Evolutionary conservation across 805 yeast genomes (phyloP).

Genomic region (Pichia sporocuriosa): DNA sequence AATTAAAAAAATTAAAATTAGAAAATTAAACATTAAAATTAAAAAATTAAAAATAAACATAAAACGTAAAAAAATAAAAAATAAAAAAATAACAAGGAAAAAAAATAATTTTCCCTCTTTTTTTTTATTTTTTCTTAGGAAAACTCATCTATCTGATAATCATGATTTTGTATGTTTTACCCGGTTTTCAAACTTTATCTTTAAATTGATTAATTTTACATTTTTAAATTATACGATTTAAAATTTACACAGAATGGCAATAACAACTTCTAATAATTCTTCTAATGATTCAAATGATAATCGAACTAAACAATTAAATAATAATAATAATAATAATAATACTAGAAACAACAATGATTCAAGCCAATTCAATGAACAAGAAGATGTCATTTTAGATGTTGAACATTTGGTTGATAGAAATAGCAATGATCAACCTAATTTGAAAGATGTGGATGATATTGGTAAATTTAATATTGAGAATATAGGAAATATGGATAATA

Average conservation of each 20-base stretch:
- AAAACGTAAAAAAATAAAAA: too few species aligned
- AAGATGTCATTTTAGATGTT: too few species aligned
- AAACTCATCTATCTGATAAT: too few species aligned
- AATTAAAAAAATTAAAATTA: too few species aligned
- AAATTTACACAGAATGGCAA: not conserved
- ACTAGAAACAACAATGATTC: not conserved
- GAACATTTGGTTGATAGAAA: not conserved
- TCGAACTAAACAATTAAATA: not conserved
- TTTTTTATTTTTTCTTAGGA: too few species aligned
- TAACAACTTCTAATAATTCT: not conserved
- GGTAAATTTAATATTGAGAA: not conserved
- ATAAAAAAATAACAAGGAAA: not conserved
- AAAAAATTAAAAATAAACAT: too few species aligned
- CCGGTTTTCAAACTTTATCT: not conserved
- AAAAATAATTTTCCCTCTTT: not conserved
- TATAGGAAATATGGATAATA: constrained; percentile 1
- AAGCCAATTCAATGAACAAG: not conserved
- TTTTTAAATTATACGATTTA: not conserved
- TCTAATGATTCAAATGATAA: not conserved
- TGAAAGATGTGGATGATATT: not conserved
- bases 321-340: not conserved
- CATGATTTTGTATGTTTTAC: not conserved
- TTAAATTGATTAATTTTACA: too few species aligned
- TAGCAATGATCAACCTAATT: not conserved
- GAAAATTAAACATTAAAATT: too few species aligned